These are phyloP conservation scores for Aspergillus diversus DNA, from an alignment of 495 filamentous ascomycete species.

Conservation along the genomic window DNA sequence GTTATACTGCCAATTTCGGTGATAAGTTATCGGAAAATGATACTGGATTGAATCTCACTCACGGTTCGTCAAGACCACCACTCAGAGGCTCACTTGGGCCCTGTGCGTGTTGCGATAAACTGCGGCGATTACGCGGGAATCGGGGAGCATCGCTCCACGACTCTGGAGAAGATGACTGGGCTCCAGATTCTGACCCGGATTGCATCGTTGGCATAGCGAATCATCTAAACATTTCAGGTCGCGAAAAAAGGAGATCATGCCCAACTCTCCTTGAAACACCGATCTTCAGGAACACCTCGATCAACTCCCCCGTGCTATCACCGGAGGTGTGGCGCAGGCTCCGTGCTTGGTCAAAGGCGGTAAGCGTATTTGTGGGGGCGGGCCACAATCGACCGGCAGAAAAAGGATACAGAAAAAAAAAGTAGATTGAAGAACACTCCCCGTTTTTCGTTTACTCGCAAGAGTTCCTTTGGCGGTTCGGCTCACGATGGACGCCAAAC, in stretches of 20 bases:
- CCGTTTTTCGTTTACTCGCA: constrained; percentile 30
- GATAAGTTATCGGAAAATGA: constrained; percentile 15
- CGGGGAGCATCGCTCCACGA: constrained; percentile 14
- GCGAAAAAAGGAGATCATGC: constrained; percentile 20
- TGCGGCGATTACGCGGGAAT: constrained; percentile 16
- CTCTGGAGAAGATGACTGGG: constrained; percentile 19
- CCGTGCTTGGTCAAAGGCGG: constrained; percentile 41
- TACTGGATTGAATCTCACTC: constrained; percentile 13
- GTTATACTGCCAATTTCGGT: constrained; percentile 55
- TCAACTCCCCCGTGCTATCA: constrained; percentile 1
- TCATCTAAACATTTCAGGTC: constrained; percentile 21
- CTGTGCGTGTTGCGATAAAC: constrained; percentile 6
- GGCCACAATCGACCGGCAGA: constrained; percentile 39
- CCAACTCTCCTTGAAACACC: constrained; percentile 20
- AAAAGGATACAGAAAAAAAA: constrained; percentile 40
- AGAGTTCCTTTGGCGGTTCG: constrained; percentile 44
- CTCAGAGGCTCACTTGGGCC: constrained; percentile 52
- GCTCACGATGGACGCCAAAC: constrained; percentile 46
- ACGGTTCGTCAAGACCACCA: constrained; percentile 53
- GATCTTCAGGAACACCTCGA: constrained; percentile 7
- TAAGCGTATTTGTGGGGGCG: constrained; percentile 33
- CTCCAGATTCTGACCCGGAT: constrained; percentile 18
- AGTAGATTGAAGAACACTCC: constrained; percentile 26
- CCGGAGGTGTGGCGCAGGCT: constrained; percentile 36
- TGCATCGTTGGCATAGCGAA: constrained; percentile 23